Conservation (phyloP, 495 filamentous ascomycete species). For the Neurospora sp. region DNA sequence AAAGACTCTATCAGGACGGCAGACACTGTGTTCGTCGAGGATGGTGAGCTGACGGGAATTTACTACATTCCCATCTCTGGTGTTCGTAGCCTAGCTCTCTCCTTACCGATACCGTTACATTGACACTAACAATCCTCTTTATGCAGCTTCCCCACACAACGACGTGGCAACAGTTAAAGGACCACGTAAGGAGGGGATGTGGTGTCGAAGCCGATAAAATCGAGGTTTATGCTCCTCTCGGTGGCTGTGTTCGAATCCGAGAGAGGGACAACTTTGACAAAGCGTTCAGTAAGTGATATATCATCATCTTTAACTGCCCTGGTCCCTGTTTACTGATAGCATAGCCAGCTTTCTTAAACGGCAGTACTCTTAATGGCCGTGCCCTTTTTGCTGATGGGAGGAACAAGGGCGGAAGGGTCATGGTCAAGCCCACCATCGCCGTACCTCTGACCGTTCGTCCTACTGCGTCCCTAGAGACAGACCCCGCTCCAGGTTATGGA, state of each 20-base stretch:
- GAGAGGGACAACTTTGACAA: slow-evolving; percentile 15
- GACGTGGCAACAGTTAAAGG: slow-evolving; percentile 15
- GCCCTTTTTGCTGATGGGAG: slow-evolving; percentile 10
- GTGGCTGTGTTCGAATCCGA: slow-evolving; percentile 12
- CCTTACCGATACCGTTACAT: neutral
- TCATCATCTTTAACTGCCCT: neutral
- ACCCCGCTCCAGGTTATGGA: neutral
- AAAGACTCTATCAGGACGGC: slow-evolving; percentile 1
- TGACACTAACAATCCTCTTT: neutral
- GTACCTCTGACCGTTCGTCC: neutral
- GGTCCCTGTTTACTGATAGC: neutral
- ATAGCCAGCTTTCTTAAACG: slow-evolving; percentile 8
- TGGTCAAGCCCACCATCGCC: slow-evolving; percentile 1
- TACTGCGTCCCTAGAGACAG: neutral
- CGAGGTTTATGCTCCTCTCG: slow-evolving; percentile 12
- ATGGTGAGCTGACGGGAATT: slow-evolving; percentile 9
- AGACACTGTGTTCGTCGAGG: slow-evolving; percentile 3
- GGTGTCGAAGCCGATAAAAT: slow-evolving; percentile 11
- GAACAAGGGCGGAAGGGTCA: slow-evolving; percentile 5
- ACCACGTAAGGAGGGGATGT: neutral
- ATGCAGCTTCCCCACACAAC: slow-evolving; percentile 12
- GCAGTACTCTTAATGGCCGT: slow-evolving; percentile 11
- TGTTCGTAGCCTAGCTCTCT: slow-evolving; percentile 4
- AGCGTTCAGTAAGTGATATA: slow-evolving; percentile 8
- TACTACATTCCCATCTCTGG: slow-evolving; percentile 16